Conservation (phyloP, 352 stramenopile species). For the Pythium oligandrum region DNA sequence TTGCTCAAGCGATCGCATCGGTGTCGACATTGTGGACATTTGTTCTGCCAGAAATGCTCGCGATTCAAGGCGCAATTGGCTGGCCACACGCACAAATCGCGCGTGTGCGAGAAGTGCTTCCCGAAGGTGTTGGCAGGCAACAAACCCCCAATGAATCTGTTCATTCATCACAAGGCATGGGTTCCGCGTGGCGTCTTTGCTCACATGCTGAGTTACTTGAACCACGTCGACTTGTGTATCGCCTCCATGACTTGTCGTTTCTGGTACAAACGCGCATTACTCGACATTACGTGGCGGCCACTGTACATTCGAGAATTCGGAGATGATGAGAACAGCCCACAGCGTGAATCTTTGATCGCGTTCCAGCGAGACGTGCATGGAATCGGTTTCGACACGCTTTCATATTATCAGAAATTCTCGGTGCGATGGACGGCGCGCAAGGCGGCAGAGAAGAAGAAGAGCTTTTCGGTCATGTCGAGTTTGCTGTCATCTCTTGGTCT, state of each 20-base stretch:
- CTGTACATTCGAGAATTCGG: constrained; percentile 83
- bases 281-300: constrained; percentile 83
- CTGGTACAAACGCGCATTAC: constrained; percentile 80
- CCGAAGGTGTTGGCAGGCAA: constrained; percentile 75
- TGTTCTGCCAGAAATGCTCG: constrained; percentile 84
- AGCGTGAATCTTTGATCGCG: constrained; percentile 78
- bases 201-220: constrained; percentile 84
- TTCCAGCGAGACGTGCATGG: constrained; percentile 84
- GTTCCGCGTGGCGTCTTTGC: constrained; percentile 81
- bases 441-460: constrained; percentile 86
- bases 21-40: constrained; percentile 71
- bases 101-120: constrained; percentile 82
- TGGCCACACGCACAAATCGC: constrained; percentile 81
- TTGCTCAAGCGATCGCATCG: constrained; percentile 76
- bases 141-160: constrained; percentile 74
- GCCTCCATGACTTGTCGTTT: constrained; percentile 84
- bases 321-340: constrained; percentile 72
- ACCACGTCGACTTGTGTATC: constrained; percentile 81
- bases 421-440: constrained; percentile 80
- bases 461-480: constrained; percentile 82
- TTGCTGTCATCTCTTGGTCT: constrained; percentile 70
- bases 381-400: constrained; percentile 81
- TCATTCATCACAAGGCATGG: constrained; percentile 85
- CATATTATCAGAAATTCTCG: constrained; percentile 82
- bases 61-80: constrained; percentile 68